A percentile compares a stretch with the other conserved stretches of the same genome.
phyloP scores from a whole-genome alignment of 202 grass and related monocot species.

The Digitaria exilis region DNA sequence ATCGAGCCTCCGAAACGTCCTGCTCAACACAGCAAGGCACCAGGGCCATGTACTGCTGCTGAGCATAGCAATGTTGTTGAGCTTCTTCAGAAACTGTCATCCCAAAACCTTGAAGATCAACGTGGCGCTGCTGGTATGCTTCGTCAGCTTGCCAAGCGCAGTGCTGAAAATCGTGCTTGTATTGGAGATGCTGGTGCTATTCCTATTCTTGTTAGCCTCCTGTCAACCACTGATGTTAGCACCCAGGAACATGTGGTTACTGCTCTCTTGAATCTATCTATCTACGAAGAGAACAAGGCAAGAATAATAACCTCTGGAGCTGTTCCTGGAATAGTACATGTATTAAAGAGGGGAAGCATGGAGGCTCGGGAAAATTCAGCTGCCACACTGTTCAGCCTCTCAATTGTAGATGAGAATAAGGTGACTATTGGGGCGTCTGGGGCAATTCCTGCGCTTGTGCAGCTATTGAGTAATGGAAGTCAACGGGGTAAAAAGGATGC shows the following conservation, averaged over 20 bases:
- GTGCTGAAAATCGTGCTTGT: constrained; percentile 87
- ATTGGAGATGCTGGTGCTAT: constrained; percentile 93
- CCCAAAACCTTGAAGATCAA: constrained; percentile 75
- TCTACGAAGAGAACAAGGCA: constrained; percentile 91
- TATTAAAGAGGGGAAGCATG: constrained; percentile 92
- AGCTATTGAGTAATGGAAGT: constrained; percentile 72
- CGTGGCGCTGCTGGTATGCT: constrained; percentile 67
- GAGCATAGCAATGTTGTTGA: constrained; percentile 79
- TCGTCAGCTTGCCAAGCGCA: constrained; percentile 81
- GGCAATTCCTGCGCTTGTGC: constrained; percentile 85
- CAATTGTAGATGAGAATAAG: constrained; percentile 90
- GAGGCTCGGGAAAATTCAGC: constrained; percentile 96
- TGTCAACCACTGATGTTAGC: constrained; percentile 64
- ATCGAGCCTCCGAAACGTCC: constrained; percentile 68
- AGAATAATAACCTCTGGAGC: constrained; percentile 76
- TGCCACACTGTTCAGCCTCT: constrained; percentile 91
- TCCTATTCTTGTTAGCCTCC: constrained; percentile 81
- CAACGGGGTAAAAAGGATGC: constrained; percentile 94
- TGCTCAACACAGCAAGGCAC: constrained; percentile 48
- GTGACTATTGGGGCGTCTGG: constrained; percentile 80
- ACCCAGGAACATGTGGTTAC: constrained; percentile 92
- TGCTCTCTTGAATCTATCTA: constrained; percentile 92
- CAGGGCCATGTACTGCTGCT: constrained; percentile 60
- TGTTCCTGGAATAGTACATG: constrained; percentile 79
- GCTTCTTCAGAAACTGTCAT: constrained; percentile 78